phyloP scores from a whole-genome alignment of 768 basidiomycete genomes.

The Candolleomyces efflorescens region DNA sequence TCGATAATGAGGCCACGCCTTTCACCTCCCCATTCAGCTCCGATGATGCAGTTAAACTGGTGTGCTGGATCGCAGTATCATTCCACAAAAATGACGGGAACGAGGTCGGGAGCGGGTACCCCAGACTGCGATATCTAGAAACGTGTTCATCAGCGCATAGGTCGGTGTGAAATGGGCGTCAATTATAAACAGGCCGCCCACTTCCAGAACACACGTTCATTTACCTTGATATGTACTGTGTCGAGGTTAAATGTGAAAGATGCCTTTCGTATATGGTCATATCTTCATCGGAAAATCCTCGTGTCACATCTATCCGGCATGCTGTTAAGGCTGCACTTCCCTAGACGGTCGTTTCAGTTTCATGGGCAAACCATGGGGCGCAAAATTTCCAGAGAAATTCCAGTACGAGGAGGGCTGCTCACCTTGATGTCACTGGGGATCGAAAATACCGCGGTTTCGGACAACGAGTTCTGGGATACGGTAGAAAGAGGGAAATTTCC shows the following conservation, averaged over 20 bases:
- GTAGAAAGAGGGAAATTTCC: slow-evolving; percentile 46
- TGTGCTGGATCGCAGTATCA: background rate
- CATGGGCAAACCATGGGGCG: background rate
- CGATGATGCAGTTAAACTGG: background rate
- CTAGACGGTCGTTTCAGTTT: background rate
- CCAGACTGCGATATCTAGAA: background rate
- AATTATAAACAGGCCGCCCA: background rate
- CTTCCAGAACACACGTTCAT: slow-evolving; percentile 8
- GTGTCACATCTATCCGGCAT: slow-evolving; percentile 46
- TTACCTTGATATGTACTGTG: slow-evolving; percentile 35
- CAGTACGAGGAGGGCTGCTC: background rate
- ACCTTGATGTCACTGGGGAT: slow-evolving; percentile 17
- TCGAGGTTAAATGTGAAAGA: slow-evolving; percentile 16
- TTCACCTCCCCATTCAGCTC: background rate
- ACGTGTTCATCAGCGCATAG: background rate
- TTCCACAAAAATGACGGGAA: slow-evolving; percentile 3
- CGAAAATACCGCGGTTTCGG: slow-evolving; percentile 6
- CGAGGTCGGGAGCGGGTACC: slow-evolving; percentile 5
- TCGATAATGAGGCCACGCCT: background rate
- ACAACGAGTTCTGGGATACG: background rate
- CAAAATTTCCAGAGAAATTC: background rate
- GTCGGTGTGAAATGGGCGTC: background rate
- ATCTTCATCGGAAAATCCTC: slow-evolving; percentile 47
- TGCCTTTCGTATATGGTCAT: slow-evolving; percentile 37
- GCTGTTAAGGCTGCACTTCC: background rate